Percentiles rank a stretch among this genome's conserved stretches.
These are phyloP conservation scores for Lablab purpureus DNA, from an alignment of 306 rosid genomes.

Conservation along the genomic window DNA sequence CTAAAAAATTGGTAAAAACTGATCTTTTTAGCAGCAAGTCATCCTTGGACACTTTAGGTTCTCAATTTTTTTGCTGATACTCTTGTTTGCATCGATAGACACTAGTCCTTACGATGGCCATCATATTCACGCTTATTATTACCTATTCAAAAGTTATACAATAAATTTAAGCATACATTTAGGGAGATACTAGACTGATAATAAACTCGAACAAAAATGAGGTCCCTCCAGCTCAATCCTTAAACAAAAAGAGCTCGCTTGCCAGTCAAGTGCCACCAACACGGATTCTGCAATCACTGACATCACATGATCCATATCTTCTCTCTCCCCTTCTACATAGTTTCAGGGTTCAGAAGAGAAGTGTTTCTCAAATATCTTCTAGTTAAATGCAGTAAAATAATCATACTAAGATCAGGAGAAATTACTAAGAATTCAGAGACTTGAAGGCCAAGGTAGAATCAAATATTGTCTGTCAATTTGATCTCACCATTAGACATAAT, in stretches of 20 bases:
- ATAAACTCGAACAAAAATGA: background rate
- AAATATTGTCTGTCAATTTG: slow-evolving; percentile 31
- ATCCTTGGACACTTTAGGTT: background rate
- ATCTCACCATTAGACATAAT: slow-evolving; percentile 19
- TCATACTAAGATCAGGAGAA: background rate
- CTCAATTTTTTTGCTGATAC: background rate
- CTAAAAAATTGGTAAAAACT: background rate
- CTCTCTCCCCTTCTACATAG: slow-evolving; percentile 5
- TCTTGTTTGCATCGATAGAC: background rate
- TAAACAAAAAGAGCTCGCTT: background rate
- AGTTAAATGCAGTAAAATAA: slow-evolving; percentile 4
- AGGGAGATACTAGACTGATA: background rate
- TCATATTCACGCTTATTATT: background rate
- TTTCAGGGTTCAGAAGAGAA: slow-evolving; percentile 7
- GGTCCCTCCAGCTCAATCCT: background rate
- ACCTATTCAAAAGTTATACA: too few relatives aligned
- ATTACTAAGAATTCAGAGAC: slow-evolving; percentile 14
- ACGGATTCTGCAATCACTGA: background rate
- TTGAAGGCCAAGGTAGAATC: slow-evolving; percentile 25
- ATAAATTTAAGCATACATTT: too few relatives aligned
- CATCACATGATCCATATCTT: background rate
- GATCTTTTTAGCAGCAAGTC: background rate
- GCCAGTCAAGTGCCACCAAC: background rate
- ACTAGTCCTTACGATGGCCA: slow-evolving; percentile 4
- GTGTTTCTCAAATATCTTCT: slow-evolving; percentile 1